A percentile compares a stretch with the other conserved stretches of the same genome.
phyloP scores from a whole-genome alignment of 2,329 filamentous ascomycete species.

The Fusarium lateritium region DNA sequence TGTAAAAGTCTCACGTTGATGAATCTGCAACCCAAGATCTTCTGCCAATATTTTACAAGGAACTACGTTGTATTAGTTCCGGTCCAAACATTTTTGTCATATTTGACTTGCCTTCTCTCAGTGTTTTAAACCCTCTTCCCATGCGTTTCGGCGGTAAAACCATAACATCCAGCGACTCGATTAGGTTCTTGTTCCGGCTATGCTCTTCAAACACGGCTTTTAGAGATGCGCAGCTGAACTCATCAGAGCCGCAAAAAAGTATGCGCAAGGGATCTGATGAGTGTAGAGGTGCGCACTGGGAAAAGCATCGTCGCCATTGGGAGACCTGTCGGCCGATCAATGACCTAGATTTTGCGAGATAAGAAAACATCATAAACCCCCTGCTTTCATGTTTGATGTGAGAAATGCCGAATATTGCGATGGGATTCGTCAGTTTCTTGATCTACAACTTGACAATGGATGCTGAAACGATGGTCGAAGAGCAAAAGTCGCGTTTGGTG shows the following conservation, averaged over 20 bases:
- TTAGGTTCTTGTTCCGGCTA: slow-evolving; percentile 63
- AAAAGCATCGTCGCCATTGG: slow-evolving; percentile 36
- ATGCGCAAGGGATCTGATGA: slow-evolving; percentile 78
- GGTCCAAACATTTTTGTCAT: not conserved
- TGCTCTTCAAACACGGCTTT: slow-evolving; percentile 76
- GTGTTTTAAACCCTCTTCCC: slow-evolving; percentile 79
- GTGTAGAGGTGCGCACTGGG: slow-evolving; percentile 29
- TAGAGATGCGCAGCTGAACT: slow-evolving; percentile 87
- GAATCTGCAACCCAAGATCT: slow-evolving; percentile 74
- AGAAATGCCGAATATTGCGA: not conserved
- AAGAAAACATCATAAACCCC: slow-evolving; percentile 39
- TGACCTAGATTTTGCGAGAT: slow-evolving; percentile 17
- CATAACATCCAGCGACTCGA: slow-evolving; percentile 88
- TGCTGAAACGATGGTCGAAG: not conserved
- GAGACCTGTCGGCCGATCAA: slow-evolving; percentile 21
- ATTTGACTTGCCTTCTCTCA: slow-evolving; percentile 72
- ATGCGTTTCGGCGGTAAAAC: slow-evolving; percentile 83
- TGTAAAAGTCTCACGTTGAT: slow-evolving; percentile 86
- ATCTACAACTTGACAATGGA: not conserved
- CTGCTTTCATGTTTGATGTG: not conserved
- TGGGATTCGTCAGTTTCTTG: not conserved
- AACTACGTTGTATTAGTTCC: slow-evolving; percentile 63
- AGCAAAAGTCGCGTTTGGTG: slow-evolving; percentile 51
- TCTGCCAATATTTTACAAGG: slow-evolving; percentile 79
- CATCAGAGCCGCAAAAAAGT: slow-evolving; percentile 94